Evolutionary conservation across 306 rosid species (phyloP), one percentile per base, ranked within the genome.

Genomic region (Trifolium fragiferum): DNA sequence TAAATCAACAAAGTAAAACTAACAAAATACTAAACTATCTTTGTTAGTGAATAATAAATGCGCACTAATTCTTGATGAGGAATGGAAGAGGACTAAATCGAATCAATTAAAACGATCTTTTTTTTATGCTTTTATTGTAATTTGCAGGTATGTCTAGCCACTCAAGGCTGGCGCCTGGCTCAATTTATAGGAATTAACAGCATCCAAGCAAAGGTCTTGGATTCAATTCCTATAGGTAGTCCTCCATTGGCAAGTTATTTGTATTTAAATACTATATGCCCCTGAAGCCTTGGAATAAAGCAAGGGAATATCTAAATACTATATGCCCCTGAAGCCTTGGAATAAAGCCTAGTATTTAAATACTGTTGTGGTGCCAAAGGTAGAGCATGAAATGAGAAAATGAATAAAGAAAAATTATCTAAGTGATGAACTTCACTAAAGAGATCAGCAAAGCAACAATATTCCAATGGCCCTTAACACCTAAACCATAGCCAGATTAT

Each of bases 401-500:
- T 25, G 3, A 67, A 73, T 32, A 37, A 13, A 12, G 10, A 69
- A 66, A 43, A 2, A 59, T 50, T n/a, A 60, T 77, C 67, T 14
- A 76, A 30, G 54, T 51, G 20, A 43, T 1, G 9, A 46, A 38
- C 55, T 41, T 18, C 2, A 73, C 19, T 71, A 27, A 8, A 44
- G 68, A 11, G 75, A 76, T 32, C 73, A 25, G 27, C 27, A 25
- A 25, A 33, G 58, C 10, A 33, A 67, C 63, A 73, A 63, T 67
- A 61, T 40, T 72, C 64, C 47, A 72, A 47, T 53, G 43, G 54
- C 68, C 58, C 44, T 25, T 20, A 68, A 73, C 35, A 67, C 60
- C 8, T 71, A 57, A 55, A 72, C 9, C 59, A 76, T 20, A 76
- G 55, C 16, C 50, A 61, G 53, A 70, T 54, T 61, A 12, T 27